A percentile compares a stretch with the other conserved stretches of the same genome.
These are phyloP conservation scores for Microdochium nivale DNA, from an alignment of 2,329 filamentous ascomycete species.

Conservation along the genomic window DNA sequence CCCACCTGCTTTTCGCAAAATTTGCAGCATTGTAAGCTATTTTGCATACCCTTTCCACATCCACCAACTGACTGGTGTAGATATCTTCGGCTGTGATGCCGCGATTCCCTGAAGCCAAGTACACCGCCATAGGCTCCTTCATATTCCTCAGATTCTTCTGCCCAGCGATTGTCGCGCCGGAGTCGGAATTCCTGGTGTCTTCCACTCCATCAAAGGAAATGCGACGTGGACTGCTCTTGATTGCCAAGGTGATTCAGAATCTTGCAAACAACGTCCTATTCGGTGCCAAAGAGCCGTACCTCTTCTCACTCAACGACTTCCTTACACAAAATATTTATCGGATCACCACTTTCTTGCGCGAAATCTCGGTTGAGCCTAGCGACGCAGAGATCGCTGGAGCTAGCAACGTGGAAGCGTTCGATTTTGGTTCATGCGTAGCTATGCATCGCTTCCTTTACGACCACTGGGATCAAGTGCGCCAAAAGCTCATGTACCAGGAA, in stretches of 20 bases:
- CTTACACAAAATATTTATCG: constrained; percentile 59
- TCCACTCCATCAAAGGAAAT: constrained; percentile 58
- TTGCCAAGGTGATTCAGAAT: constrained; percentile 65
- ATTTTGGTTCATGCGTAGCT: constrained; percentile 63
- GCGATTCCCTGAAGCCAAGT: constrained; percentile 61
- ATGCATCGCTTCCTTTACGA: constrained; percentile 63
- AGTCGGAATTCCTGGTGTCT: constrained; percentile 56
- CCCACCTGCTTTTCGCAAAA: constrained; percentile 55
- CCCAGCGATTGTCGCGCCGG: constrained; percentile 62
- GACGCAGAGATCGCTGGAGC: not conserved
- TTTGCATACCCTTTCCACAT: not conserved
- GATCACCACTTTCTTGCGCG: constrained; percentile 57
- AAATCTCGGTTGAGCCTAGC: constrained; percentile 48
- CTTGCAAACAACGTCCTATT: constrained; percentile 65
- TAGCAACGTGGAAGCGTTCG: constrained; percentile 42
- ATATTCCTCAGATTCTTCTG: constrained; percentile 67
- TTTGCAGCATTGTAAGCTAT: constrained; percentile 54
- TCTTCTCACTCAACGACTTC: constrained; percentile 64
- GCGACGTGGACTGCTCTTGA: constrained; percentile 57
- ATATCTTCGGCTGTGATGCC: constrained; percentile 56
- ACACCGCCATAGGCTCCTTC: constrained; percentile 63
- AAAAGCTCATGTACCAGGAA: constrained; percentile 53
- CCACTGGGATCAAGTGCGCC: constrained; percentile 61
- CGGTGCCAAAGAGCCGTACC: constrained; percentile 63
- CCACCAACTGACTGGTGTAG: constrained; percentile 14